These are phyloP conservation scores for Euphorbia peplus DNA, from an alignment of 345 rosid species.

Conservation along the genomic window DNA sequence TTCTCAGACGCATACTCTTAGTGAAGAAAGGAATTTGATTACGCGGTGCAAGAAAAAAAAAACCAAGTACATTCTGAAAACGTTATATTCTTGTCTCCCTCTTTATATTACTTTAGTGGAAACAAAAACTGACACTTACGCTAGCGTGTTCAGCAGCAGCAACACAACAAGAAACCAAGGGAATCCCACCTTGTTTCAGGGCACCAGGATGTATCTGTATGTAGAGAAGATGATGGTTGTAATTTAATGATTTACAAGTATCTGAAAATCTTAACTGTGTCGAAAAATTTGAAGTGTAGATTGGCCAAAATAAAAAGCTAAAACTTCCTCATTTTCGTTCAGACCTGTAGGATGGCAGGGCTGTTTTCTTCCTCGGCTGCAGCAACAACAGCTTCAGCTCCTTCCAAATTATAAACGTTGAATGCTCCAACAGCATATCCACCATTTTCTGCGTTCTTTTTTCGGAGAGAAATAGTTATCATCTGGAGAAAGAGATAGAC, in stretches of 20 bases:
- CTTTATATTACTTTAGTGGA: background rate
- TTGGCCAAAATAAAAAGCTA: background rate
- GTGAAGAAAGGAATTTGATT: background rate
- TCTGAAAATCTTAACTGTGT: background rate
- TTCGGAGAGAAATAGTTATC: conserved; percentile 26
- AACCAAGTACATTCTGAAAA: background rate
- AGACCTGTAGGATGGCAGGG: conserved; percentile 95
- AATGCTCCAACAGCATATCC: conserved; percentile 96
- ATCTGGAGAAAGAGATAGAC: conserved; percentile 12
- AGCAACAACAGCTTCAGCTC: conserved; percentile 88
- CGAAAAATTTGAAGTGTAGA: background rate
- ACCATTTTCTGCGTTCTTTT: conserved; percentile 79
- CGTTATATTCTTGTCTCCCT: background rate
- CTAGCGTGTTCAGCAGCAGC: conserved; percentile 81
- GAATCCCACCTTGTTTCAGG: conserved; percentile 75
- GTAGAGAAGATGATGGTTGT: conserved; percentile 8
- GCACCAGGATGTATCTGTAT: conserved; percentile 89
- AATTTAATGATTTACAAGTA: background rate
- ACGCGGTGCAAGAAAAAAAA: background rate
- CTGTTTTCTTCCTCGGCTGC: conserved; percentile 94
- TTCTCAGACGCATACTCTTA: background rate
- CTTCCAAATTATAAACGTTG: conserved; percentile 93
- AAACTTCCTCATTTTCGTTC: background rate
- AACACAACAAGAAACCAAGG: conserved; percentile 79
- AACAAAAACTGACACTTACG: conserved; percentile 42